phyloP scores from a whole-genome alignment of 2,329 filamentous ascomycete genomes.

The Pleochaeta shiraiana region DNA sequence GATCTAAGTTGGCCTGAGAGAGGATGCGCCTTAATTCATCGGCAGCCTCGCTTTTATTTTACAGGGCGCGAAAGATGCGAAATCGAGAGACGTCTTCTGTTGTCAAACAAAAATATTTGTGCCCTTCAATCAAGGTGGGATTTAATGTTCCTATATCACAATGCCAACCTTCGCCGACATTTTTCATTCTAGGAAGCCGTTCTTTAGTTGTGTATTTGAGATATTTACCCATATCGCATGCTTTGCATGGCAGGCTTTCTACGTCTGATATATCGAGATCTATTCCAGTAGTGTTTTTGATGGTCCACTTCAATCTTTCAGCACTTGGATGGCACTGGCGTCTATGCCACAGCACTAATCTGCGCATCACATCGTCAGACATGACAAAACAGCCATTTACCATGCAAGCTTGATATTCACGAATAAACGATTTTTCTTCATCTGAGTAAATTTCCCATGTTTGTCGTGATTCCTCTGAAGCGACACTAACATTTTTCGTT shows the following conservation, averaged over 20 bases:
- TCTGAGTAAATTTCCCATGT: background rate
- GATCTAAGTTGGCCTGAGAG: background rate
- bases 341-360: background rate
- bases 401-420: background rate
- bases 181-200: background rate
- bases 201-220: background rate
- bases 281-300: background rate
- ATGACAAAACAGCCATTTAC: background rate
- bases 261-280: background rate
- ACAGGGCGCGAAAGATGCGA: background rate
- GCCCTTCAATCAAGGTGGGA: background rate
- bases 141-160: background rate
- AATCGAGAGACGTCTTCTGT: background rate
- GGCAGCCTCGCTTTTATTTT: background rate
- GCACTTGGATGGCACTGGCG: background rate
- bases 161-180: background rate
- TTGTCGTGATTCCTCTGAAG: background rate
- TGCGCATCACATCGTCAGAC: background rate
- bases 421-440: background rate
- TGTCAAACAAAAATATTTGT: background rate
- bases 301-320: background rate
- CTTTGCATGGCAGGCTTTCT: background rate
- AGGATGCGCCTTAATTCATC: slow-evolving; percentile 2
- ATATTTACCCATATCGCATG: background rate
- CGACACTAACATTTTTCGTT: background rate